Base-by-base conservation (phyloP, 163 green algal species). In the Coccomyxa subellipsoidea region DNA sequence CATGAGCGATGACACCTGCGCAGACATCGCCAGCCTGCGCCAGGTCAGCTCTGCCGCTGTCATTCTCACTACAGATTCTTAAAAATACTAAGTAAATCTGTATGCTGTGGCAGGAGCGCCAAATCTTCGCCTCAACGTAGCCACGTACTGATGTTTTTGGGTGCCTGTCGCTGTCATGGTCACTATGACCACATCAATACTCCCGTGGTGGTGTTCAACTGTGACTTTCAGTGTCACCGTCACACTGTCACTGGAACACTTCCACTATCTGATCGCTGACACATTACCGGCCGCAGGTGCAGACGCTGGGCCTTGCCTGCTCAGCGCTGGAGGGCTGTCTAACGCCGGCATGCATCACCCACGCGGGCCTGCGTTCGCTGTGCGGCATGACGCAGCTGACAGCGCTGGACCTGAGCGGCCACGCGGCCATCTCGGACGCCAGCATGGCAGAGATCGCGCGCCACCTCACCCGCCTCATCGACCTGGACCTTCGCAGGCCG, bases 1-100 rank as follows among this genome's bases (percentile, higher is more conserved):
- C n/a, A 34, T 73, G 66, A 34, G 66, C n/a, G 66, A 73, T 73
- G 66, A 73, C 66, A 73, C 66, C 27, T 73, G 66, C 7, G 29
- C 29, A 8, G 66, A 73, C 27, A 32, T 73, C 29, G 66, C 66
- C 31, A 32, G 27, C 66, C 27, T 73, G n/a, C 21, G 21, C 7
- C 27, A 73, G 66, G 66, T 73, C 12, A 29, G 47, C 47, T 66
- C 47, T 29, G 47, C 47, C 47, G 47, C 12, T 66, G 47, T 66
- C 12, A 29, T 66, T 66, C 12, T 18, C 12, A 66, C 47, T 29
- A 66, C 47, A 66, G 12, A 18, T 66, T 18, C 47, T n/a, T n/a
- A n/a, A n/a, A n/a, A n/a, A n/a, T n/a, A n/a, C n/a, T n/a, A n/a
- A n/a, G n/a, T n/a, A n/a, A n/a, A n/a, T n/a, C n/a, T n/a, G n/a